A percentile compares a stretch with the other conserved stretches of the same genome.
phyloP scores from a whole-genome alignment of 1,284 basidiomycete species.

The Somion occarium region DNA sequence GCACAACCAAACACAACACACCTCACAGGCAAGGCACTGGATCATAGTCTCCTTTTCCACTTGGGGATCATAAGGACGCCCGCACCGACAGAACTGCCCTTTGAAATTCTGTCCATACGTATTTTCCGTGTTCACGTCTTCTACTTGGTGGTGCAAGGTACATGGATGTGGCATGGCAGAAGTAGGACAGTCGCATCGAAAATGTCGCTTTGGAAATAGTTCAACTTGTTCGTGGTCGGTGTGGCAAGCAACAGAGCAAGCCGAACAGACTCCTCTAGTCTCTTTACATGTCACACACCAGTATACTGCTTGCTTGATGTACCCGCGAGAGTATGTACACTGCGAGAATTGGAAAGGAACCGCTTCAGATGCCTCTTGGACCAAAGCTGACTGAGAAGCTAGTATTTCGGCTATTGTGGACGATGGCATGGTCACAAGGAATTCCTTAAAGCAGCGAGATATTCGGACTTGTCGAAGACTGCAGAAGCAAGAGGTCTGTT shows the following conservation, averaged over 20 bases:
- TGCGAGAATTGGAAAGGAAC: conserved; percentile 72
- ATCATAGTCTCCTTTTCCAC: conserved; percentile 79
- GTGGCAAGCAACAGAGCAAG: conserved; percentile 81
- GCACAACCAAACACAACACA: conserved; percentile 30
- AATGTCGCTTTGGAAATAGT: conserved; percentile 76
- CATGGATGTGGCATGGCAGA: conserved; percentile 51
- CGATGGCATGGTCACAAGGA: conserved; percentile 11
- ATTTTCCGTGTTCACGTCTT: conserved; percentile 55
- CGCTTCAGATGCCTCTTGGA: conserved; percentile 65
- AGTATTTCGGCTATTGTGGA: conserved; percentile 31
- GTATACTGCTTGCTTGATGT: conserved; percentile 65
- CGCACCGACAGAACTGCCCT: conserved; percentile 67
- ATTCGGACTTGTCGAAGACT: too few relatives aligned
- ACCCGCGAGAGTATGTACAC: conserved; percentile 64
- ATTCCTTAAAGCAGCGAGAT: background rate
- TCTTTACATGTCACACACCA: conserved; percentile 68
- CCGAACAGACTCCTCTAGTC: conserved; percentile 58
- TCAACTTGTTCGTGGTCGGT: conserved; percentile 78
- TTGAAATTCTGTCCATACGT: conserved; percentile 64
- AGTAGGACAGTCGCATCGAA: conserved; percentile 80
- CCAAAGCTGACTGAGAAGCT: conserved; percentile 54
- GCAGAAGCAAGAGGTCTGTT: too few relatives aligned
- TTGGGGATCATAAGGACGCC: conserved; percentile 60
- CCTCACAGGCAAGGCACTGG: conserved; percentile 79
- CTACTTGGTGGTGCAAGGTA: conserved; percentile 47